Evolutionary conservation across 345 rosid species (phyloP).

Genomic region (Psidium friedrichsthalianum): DNA sequence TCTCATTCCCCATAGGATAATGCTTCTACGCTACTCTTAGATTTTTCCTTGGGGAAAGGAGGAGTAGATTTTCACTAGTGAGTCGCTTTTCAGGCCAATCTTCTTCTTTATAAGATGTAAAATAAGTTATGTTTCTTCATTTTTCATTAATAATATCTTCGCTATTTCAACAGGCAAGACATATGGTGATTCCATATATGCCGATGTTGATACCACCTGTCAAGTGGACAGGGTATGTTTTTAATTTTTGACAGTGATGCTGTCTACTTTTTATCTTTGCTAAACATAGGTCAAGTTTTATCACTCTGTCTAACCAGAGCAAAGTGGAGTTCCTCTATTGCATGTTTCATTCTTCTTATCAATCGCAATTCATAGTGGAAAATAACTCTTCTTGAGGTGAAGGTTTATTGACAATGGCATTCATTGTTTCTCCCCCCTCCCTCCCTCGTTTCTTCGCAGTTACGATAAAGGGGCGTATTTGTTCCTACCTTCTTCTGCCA

Average conservation of each 20-base stretch:
- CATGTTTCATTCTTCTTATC: background rate
- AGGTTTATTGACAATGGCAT: background rate
- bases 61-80: background rate
- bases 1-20: background rate
- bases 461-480: constrained; percentile 89
- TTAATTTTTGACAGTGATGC: background rate
- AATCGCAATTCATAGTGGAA: background rate
- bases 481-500: constrained; percentile 71
- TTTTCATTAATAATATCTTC: constrained; percentile 2
- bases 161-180: constrained; percentile 63
- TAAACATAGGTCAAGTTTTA: background rate
- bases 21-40: background rate
- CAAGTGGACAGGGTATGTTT: constrained; percentile 82
- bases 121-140: background rate
- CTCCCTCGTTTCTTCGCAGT: constrained; percentile 19
- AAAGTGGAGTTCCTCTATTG: background rate
- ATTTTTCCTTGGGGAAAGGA: background rate
- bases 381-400: background rate
- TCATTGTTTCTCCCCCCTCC: background rate
- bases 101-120: background rate
- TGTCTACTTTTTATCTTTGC: background rate
- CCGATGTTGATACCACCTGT: constrained; percentile 98
- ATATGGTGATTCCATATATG: constrained; percentile 95
- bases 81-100: background rate
- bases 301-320: background rate